Evolutionary conservation across 208 protist species (phyloP).

Genomic region (Strigomonas galati): DNA sequence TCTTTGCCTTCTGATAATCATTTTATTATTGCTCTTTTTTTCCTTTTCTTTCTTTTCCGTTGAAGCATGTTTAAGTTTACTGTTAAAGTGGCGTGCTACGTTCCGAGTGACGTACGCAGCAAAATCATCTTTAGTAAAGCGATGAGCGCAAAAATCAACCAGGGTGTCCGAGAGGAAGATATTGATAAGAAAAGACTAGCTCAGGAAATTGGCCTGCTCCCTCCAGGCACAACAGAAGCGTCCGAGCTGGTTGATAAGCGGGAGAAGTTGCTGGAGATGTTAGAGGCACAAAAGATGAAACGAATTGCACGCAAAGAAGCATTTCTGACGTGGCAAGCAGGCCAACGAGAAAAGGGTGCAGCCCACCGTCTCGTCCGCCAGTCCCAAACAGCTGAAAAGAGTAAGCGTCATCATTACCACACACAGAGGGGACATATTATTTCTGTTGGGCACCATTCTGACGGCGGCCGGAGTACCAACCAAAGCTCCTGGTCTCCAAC

Average conservation of each 20-base stretch:
- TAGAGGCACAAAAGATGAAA: constrained; percentile 53
- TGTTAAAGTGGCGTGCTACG: background rate
- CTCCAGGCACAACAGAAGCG: constrained; percentile 13
- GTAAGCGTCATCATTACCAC: constrained; percentile 78
- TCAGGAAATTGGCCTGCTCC: constrained; percentile 29
- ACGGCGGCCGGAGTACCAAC: background rate
- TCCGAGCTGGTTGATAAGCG: constrained; percentile 28
- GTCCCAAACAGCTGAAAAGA: constrained; percentile 63
- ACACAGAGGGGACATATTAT: constrained; percentile 48
- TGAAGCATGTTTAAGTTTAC: constrained; percentile 3
- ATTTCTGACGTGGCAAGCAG: constrained; percentile 79
- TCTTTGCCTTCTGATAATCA: background rate
- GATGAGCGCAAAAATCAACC: constrained; percentile 16
- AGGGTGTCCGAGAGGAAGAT: constrained; percentile 26
- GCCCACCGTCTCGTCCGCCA: constrained; percentile 70
- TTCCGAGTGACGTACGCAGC: constrained; percentile 16
- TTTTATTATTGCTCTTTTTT: background rate
- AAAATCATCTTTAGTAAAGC: constrained; percentile 20
- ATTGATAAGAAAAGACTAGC: constrained; percentile 45
- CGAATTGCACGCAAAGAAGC: constrained; percentile 67
- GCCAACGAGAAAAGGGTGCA: constrained; percentile 82
- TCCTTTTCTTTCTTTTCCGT: background rate
- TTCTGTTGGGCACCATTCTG: constrained; percentile 24
- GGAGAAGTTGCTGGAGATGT: constrained; percentile 36
- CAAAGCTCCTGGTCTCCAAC: background rate